These are phyloP conservation scores for Penicillium sp. DNA, from an alignment of 2,329 filamentous ascomycete genomes.

Conservation along the genomic window DNA sequence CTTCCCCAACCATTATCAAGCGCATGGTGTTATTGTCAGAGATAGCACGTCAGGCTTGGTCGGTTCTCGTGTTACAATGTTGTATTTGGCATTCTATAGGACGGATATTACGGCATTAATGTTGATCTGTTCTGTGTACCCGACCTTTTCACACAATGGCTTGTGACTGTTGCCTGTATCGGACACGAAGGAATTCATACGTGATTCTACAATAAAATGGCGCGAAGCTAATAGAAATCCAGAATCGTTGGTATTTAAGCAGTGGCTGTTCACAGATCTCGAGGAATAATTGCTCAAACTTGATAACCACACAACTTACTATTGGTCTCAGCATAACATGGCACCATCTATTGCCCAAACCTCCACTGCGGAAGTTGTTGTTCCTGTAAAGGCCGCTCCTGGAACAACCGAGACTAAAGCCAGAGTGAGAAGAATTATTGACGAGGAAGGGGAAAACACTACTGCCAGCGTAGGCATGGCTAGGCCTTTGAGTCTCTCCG, in stretches of 20 bases:
- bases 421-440: conserved; percentile 22
- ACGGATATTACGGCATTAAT: not conserved
- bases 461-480: conserved; percentile 23
- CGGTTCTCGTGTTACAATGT: not conserved
- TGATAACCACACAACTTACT: not conserved
- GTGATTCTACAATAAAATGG: not conserved
- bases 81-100: not conserved
- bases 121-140: not conserved
- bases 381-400: conserved; percentile 15
- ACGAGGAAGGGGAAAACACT: conserved; percentile 26
- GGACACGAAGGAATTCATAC: not conserved
- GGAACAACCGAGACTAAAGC: conserved; percentile 5
- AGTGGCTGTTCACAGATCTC: not conserved
- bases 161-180: not conserved
- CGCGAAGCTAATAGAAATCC: not conserved
- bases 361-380: conserved; percentile 9
- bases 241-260: not conserved
- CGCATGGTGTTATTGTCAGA: not conserved
- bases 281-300: not conserved
- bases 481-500: not conserved
- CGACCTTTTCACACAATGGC: not conserved
- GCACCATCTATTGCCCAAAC: conserved; percentile 22
- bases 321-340: conserved; percentile 6
- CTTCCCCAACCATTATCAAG: not conserved
- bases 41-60: not conserved